Evolutionary conservation across 345 rosid species (phyloP).

Genomic region (Geranium rotundifolium): DNA sequence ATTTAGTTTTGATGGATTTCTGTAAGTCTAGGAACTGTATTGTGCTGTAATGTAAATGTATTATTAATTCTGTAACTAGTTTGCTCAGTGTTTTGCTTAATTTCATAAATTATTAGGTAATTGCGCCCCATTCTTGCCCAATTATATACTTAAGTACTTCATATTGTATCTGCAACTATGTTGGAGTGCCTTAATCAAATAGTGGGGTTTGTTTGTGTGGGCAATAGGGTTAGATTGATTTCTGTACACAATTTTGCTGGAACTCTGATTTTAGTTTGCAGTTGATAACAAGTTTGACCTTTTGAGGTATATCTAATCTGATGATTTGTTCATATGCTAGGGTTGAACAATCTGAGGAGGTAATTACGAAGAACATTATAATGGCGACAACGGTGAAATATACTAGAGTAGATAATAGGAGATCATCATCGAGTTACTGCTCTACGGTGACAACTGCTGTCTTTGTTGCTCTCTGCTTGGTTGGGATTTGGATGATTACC

Average conservation of each 20-base stretch:
- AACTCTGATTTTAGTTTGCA: too few species aligned
- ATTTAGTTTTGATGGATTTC: neutral
- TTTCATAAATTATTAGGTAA: neutral
- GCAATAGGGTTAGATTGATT: too few species aligned
- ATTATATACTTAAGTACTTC: neutral
- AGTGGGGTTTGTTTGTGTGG: neutral
- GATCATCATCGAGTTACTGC: constrained; percentile 62
- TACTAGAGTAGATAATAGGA: constrained; percentile 55
- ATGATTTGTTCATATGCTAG: neutral
- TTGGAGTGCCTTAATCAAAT: neutral
- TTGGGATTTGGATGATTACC: constrained; percentile 95
- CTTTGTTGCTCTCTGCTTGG: constrained; percentile 83
- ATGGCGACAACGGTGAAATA: constrained; percentile 78
- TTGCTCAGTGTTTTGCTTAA: neutral
- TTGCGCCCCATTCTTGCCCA: neutral
- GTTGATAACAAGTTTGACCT: neutral
- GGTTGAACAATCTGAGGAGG: neutral
- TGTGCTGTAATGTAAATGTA: too few species aligned
- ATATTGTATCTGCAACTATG: neutral
- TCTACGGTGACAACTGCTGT: constrained; percentile 65
- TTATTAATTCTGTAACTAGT: too few species aligned
- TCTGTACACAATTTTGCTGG: neutral
- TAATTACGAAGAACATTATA: neutral
- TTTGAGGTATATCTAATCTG: neutral
- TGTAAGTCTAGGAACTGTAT: too few species aligned